A percentile compares a stretch with the other conserved stretches of the same genome.
phyloP scores from a whole-genome alignment of 768 basidiomycete species.

The Leccinellum luteum region DNA sequence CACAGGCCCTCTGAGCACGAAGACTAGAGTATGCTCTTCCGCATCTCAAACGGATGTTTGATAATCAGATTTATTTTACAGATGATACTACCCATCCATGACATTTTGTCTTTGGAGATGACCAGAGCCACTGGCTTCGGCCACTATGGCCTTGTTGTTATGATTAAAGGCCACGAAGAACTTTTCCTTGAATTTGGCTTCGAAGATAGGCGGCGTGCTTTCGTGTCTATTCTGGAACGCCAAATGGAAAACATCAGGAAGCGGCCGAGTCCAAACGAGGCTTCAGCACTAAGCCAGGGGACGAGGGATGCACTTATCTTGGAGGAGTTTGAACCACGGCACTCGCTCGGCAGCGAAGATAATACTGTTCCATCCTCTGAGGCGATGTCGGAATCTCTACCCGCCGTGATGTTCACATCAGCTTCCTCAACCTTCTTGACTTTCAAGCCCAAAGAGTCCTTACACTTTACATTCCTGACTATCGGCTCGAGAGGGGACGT shows the following conservation, averaged over 20 bases:
- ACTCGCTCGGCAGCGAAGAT: constrained; percentile 32
- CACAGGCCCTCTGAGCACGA: constrained; percentile 69
- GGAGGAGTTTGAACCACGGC: constrained; percentile 74
- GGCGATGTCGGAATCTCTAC: constrained; percentile 63
- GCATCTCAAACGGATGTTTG: constrained; percentile 1
- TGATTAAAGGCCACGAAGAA: constrained; percentile 96
- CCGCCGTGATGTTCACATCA: constrained; percentile 95
- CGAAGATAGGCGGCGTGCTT: constrained; percentile 76
- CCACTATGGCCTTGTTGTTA: constrained; percentile 83
- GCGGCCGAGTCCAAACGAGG: constrained; percentile 46
- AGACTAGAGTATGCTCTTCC: constrained; percentile 65
- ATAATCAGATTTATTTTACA: constrained; percentile 31
- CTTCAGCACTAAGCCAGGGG: constrained; percentile 43
- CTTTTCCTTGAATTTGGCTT: constrained; percentile 93
- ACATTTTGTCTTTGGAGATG: constrained; percentile 81
- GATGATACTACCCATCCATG: constrained; percentile 94
- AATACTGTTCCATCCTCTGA: constrained; percentile 51
- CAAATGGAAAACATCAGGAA: constrained; percentile 74
- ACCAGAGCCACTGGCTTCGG: constrained; percentile 88
- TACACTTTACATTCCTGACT: constrained; percentile 92
- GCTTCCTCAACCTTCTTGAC: constrained; percentile 95
- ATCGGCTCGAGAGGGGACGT: constrained; percentile 97
- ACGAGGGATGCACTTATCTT: constrained; percentile 74
- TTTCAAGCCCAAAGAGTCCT: constrained; percentile 83
- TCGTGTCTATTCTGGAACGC: constrained; percentile 68